Evolutionary conservation across 2,329 filamentous ascomycete species (phyloP).

Genomic region (Xylariaceae sp.): DNA sequence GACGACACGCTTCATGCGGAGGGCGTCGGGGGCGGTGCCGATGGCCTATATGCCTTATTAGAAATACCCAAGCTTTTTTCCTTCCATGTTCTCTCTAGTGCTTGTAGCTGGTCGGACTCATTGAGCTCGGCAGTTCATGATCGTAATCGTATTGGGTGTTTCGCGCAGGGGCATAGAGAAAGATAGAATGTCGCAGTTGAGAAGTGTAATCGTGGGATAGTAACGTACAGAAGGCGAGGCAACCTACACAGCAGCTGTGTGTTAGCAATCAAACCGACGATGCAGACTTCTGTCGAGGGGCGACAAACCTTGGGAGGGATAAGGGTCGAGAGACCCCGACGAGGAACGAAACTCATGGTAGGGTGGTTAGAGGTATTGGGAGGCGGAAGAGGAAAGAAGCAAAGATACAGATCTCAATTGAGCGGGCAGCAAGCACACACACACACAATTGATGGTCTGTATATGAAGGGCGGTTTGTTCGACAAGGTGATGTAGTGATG

Average conservation of each 20-base stretch:
- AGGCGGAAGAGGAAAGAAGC: conserved; percentile 23
- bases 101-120: no score
- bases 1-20: conserved; percentile 96
- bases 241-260: conserved; percentile 55
- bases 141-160: conserved; percentile 1
- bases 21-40: conserved; percentile 89
- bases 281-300: conserved; percentile 1
- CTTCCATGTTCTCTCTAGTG: conserved; percentile 6
- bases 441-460: conserved; percentile 28
- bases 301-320: conserved; percentile 88
- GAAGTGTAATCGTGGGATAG: not conserved
- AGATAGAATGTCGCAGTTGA: not conserved
- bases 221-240: conserved; percentile 79
- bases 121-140: not conserved
- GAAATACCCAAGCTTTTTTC: no score
- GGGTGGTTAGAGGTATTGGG: conserved; percentile 22
- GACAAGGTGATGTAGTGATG: conserved; percentile 18
- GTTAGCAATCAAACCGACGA: conserved; percentile 10
- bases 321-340: conserved; percentile 92
- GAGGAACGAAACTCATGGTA: conserved; percentile 90
- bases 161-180: not conserved
- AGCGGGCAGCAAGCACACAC: conserved; percentile 30
- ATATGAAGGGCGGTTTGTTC: conserved; percentile 18
- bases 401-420: conserved; percentile 34
- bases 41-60: conserved; percentile 65